These are phyloP conservation scores for Coniella vitis DNA, from an alignment of 2,329 filamentous ascomycete genomes.

Conservation along the genomic window DNA sequence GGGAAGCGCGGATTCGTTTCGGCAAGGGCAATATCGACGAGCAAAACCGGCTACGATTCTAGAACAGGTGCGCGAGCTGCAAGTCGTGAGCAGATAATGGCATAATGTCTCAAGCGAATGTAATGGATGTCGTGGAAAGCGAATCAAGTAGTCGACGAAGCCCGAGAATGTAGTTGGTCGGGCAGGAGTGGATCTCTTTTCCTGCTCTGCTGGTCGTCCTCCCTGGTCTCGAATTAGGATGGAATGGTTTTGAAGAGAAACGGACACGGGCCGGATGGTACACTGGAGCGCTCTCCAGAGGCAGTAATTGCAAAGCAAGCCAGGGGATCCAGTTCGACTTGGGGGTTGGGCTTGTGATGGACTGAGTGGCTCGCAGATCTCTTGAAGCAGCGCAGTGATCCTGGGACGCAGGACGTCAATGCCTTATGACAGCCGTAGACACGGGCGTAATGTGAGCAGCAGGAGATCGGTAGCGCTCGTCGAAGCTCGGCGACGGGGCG, in stretches of 20 bases:
- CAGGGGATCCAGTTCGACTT: not conserved
- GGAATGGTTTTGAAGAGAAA: not conserved
- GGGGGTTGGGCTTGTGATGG: not conserved
- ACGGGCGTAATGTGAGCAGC: not conserved
- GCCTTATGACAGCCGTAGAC: conserved; percentile 2
- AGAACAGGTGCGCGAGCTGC: conserved; percentile 11
- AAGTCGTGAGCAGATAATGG: conserved; percentile 6
- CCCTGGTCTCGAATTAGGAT: not conserved
- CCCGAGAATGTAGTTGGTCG: not conserved
- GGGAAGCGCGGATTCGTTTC: not conserved
- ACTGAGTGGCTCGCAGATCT: conserved; percentile 9
- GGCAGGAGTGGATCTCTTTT: not conserved
- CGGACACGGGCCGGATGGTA: not conserved
- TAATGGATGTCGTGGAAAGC: not conserved
- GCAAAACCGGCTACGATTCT: conserved; percentile 2
- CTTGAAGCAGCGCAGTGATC: conserved; percentile 5
- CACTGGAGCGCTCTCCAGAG: not conserved
- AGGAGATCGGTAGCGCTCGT: not conserved
- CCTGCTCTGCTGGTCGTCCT: conserved; percentile 1
- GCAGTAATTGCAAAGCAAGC: not conserved
- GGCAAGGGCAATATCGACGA: not conserved
- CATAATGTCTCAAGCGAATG: conserved; percentile 13
- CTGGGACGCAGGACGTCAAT: conserved; percentile 8
- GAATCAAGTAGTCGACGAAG: not conserved
- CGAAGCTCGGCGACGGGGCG: not conserved